These are phyloP conservation scores for Fusarium brevicatenulatum DNA, from an alignment of 2,329 filamentous ascomycete genomes.

Conservation along the genomic window DNA sequence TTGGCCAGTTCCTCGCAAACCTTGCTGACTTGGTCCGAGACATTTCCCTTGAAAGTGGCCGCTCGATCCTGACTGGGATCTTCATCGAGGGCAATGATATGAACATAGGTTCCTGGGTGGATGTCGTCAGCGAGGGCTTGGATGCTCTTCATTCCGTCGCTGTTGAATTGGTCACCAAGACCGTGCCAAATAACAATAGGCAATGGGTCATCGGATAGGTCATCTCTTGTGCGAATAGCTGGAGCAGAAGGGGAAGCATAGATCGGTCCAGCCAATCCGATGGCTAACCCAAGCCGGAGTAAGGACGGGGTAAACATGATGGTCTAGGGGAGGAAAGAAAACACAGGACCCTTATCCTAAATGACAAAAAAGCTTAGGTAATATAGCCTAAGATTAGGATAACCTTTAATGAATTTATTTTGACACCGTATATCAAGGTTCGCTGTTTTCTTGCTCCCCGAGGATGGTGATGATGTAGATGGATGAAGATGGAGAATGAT, in stretches of 20 bases:
- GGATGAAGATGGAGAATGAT: slow-evolving; percentile 7
- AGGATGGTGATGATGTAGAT: background rate
- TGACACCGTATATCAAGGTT: too few relatives aligned
- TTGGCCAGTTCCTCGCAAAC: slow-evolving; percentile 82
- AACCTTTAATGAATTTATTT: too few relatives aligned
- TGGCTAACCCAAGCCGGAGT: slow-evolving; percentile 44
- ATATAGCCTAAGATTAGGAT: too few relatives aligned
- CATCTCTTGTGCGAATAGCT: slow-evolving; percentile 40
- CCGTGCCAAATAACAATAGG: slow-evolving; percentile 97
- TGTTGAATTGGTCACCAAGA: slow-evolving; percentile 77
- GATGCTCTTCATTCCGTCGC: slow-evolving; percentile 77
- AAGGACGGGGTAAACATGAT: slow-evolving; percentile 34
- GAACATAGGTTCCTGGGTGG: slow-evolving; percentile 85
- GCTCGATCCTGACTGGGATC: slow-evolving; percentile 76
- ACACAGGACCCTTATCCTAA: too few relatives aligned
- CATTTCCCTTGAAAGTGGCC: slow-evolving; percentile 90
- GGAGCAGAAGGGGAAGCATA: slow-evolving; percentile 37
- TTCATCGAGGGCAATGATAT: slow-evolving; percentile 78
- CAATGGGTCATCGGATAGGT: slow-evolving; percentile 72
- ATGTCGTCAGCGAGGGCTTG: slow-evolving; percentile 75
- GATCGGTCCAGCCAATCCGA: slow-evolving; percentile 43
- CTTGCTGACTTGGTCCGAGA: slow-evolving; percentile 78
- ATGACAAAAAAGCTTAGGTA: too few relatives aligned
- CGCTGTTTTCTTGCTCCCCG: too few relatives aligned
- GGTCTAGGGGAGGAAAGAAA: too few relatives aligned